Base-by-base conservation (phyloP, 148 eudicot species). In the Rhododendron henanense region DNA sequence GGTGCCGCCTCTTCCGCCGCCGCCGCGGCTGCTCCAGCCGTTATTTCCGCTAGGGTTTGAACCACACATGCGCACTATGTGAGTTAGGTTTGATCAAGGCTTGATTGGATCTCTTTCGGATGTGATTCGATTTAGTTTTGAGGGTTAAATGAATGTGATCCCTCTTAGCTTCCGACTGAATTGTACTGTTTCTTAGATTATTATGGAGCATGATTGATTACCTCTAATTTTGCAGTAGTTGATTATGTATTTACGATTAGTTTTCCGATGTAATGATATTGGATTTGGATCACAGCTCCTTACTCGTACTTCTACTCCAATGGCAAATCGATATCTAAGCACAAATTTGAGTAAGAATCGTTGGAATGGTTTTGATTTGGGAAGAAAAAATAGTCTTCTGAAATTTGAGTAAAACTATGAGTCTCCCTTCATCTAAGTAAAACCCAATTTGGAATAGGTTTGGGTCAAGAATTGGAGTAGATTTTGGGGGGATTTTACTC, bases 1-100 rank as follows among this genome's bases (percentile, higher is more conserved):
- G 94, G 94, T 2, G 93, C 95, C 6, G 94, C 96, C 6, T 85
- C 93, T 5, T 89, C 93, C 47, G 95, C 94, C 6, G 94, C 94
- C 10, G 94, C 88, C 1, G 90, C 92, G 0, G 94, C 93, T 6
- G 93, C 91, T 37, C 87, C 92, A 1, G 89, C 89, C 23, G 90
- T 91, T 55, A 5, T 55, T 6, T 90, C 89, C 13, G 79, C 89
- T 0, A 88, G 94, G n/a, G 94, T 92, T 11, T 93, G 84, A 91
- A 48, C 75, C 69, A 14, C 57, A 14, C 57, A 51, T 11, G 61
- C 61, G 19, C 61, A 55, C 61, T 55, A 23, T 8, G 91, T 87
- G 6, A 78, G 88, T 0, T 87, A 93, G 15, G 93, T 91, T 11
- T 93, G 84, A 90, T 75, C 75, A 73, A 21, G 53, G 25, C 78